Conservation (phyloP, 441 rosid species). For the Metrosideros polymorpha region DNA sequence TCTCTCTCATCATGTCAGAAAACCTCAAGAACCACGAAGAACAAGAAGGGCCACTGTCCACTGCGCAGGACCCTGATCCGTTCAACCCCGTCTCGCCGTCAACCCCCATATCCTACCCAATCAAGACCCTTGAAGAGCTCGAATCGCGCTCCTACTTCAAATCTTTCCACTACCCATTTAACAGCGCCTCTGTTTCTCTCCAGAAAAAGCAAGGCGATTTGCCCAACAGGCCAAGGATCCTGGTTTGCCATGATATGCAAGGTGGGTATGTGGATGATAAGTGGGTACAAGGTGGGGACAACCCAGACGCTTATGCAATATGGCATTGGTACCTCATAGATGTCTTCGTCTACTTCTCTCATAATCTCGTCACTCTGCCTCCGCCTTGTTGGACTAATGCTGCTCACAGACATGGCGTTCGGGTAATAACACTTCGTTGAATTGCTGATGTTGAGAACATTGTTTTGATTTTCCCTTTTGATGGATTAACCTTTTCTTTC, state of each 20-base stretch:
- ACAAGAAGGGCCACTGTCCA: background rate
- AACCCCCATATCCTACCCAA: slow-evolving; percentile 61
- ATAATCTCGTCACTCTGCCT: slow-evolving; percentile 61
- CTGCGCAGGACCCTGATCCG: slow-evolving; percentile 10
- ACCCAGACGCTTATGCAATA: slow-evolving; percentile 46
- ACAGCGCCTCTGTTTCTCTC: slow-evolving; percentile 47
- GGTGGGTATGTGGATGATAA: slow-evolving; percentile 73
- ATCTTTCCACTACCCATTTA: slow-evolving; percentile 78
- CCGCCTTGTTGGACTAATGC: slow-evolving; percentile 93
- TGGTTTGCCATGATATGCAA: slow-evolving; percentile 82
- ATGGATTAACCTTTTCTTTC: background rate
- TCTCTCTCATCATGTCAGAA: background rate
- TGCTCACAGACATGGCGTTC: slow-evolving; percentile 84
- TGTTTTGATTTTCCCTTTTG: background rate
- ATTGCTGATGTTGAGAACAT: background rate
- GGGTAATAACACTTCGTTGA: slow-evolving; percentile 27
- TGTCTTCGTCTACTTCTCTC: slow-evolving; percentile 76
- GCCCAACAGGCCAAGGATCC: slow-evolving; percentile 43
- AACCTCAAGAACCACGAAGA: background rate
- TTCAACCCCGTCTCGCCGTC: slow-evolving; percentile 55
- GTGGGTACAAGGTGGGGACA: slow-evolving; percentile 80
- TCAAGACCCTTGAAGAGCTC: slow-evolving; percentile 60
- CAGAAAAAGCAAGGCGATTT: background rate
- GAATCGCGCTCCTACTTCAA: slow-evolving; percentile 50
- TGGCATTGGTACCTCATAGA: slow-evolving; percentile 95